Conservation (phyloP, 495 filamentous ascomycete species). For the Diplogelasinospora grovesii region DNA sequence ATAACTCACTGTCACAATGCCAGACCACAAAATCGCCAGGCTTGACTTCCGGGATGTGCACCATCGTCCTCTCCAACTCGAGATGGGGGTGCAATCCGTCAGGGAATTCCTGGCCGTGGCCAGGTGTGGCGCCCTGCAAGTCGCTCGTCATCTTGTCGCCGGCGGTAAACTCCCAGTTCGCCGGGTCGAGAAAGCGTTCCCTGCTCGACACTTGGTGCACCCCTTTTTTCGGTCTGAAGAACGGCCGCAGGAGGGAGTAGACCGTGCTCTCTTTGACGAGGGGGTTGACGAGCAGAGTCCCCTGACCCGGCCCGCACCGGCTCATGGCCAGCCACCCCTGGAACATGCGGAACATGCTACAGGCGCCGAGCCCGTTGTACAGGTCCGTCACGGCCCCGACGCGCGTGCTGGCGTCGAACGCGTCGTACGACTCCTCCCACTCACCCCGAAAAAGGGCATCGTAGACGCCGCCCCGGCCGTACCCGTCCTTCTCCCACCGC, state of each 20-base stretch:
- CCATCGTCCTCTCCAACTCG: conserved; percentile 65
- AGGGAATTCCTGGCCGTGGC: conserved; percentile 71
- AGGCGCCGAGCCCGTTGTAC: conserved; percentile 76
- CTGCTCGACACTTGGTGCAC: conserved; percentile 7
- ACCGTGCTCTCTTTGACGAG: conserved; percentile 65
- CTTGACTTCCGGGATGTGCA: conserved; percentile 65
- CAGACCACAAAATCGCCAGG: conserved; percentile 87
- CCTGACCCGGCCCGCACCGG: conserved; percentile 60
- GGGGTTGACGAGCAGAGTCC: conserved; percentile 79
- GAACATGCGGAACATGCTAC: conserved; percentile 80
- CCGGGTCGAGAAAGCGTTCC: conserved; percentile 24
- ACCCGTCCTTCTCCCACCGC: conserved; percentile 78
- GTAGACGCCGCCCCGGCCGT: conserved; percentile 64
- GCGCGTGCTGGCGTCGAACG: conserved; percentile 69
- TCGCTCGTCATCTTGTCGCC: conserved; percentile 45
- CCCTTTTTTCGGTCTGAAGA: conserved; percentile 53
- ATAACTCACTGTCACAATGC: conserved; percentile 71
- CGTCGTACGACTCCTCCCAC: conserved; percentile 81
- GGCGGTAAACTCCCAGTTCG: conserved; percentile 45
- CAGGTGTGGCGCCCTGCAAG: conserved; percentile 71
- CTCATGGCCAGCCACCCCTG: conserved; percentile 88
- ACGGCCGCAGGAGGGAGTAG: conserved; percentile 79
- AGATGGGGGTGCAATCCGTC: conserved; percentile 69
- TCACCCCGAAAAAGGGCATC: conserved; percentile 61
- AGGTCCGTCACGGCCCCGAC: conserved; percentile 64